Evolutionary conservation across 2,329 filamentous ascomycete species (phyloP).

Genomic region (Botryotinia calthae): DNA sequence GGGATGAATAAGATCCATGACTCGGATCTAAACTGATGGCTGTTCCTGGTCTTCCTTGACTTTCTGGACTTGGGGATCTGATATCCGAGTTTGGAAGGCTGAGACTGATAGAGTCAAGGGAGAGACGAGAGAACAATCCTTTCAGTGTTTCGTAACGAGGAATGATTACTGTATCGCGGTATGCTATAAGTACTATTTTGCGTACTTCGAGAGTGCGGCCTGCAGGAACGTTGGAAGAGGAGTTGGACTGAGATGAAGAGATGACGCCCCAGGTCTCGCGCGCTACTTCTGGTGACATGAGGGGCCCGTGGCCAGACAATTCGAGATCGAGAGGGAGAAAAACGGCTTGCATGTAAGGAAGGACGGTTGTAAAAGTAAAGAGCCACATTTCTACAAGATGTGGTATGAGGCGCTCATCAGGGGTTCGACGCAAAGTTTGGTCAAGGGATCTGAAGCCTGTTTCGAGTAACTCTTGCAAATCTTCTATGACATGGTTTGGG

Average conservation of each 20-base stretch:
- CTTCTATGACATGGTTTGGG: conserved; percentile 70
- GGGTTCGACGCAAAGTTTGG: conserved; percentile 71
- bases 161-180: conserved; percentile 84
- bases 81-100: conserved; percentile 45
- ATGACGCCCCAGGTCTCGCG: conserved; percentile 87
- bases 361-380: conserved; percentile 82
- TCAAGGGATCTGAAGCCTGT: conserved; percentile 85
- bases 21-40: conserved; percentile 72
- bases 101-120: conserved; percentile 65
- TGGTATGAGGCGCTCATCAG: conserved; percentile 86
- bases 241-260: conserved; percentile 44
- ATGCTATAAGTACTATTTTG: conserved; percentile 82
- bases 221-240: conserved; percentile 41
- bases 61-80: conserved; percentile 49
- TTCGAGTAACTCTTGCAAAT: conserved; percentile 70
- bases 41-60: conserved; percentile 63
- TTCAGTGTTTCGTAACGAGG: conserved; percentile 87
- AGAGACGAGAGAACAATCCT: conserved; percentile 84
- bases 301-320: conserved; percentile 77
- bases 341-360: conserved; percentile 93
- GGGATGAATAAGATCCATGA: conserved; percentile 76
- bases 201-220: conserved; percentile 72
- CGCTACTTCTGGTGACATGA: conserved; percentile 76
- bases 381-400: conserved; percentile 93
- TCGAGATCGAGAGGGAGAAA: conserved; percentile 92